Base-by-base conservation (phyloP, 73 alveolate genomes). In the Urostyla sp. region DNA sequence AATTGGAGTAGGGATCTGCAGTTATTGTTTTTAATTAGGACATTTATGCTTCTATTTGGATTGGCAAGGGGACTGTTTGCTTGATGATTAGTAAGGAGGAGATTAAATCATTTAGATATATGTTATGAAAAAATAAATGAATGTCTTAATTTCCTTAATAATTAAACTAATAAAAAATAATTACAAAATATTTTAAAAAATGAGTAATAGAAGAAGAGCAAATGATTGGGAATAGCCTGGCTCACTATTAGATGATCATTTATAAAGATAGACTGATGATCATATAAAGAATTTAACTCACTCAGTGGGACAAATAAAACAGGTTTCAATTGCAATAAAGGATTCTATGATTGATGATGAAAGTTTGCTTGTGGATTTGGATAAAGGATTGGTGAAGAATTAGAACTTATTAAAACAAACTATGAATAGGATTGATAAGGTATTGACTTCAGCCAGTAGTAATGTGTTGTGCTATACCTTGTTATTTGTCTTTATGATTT, bases 41-140 rank as follows among this genome's bases (percentile, higher is more conserved):
- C 3, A 23, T 74, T 21, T 51, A 5, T 32, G 75, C 34, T 23
- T 37, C 87, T n/a, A 61, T 58, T 13, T 75, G 87, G 87, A 55
- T 57, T 23, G 87, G 87, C 3, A 35, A 34, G 23, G 58, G 58
- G 56, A 55, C 55, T 45, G 69, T 75, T 2, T 18, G 57, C 7
- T 40, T 75, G 18, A 75, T 75, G 87, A 38, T 75, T 28, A 67
- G 67, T 7, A 75, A 75, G 49, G 87, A 75, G 30, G 87, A 75
- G 49, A 75, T 75, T 18, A 75, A 69, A 23, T 46, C 72, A 3
- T 69, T 69, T 45, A 69, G 15, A 16, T 40, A 11, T 40, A 40
- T 40, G 15, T 40, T 11, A 16, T 40, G 52, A 40, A 40, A 11
- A 40, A 40, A 11, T 40, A 40, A 40, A 40, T 40, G 15, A 40